Evolutionary conservation across 352 stramenopile genomes (phyloP).

Genomic region (Phytophthora europaea): DNA sequence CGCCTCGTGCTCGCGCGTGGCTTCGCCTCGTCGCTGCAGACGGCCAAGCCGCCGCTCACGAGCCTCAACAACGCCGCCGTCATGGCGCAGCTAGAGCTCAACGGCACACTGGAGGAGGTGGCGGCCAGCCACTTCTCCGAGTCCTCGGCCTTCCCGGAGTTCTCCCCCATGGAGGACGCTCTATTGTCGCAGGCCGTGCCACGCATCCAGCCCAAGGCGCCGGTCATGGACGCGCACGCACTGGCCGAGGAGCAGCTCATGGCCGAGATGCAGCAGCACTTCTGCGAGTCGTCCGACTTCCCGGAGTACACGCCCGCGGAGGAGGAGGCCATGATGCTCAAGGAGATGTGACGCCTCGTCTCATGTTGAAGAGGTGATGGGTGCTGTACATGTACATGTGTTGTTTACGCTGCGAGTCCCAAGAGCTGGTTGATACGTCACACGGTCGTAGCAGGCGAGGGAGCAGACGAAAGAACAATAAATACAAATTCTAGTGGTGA

Average conservation of each 20-base stretch:
- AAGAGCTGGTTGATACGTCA: constrained; percentile 1
- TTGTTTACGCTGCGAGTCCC: neutral
- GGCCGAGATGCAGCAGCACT: constrained; percentile 47
- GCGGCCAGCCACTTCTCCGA: constrained; percentile 68
- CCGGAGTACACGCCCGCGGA: constrained; percentile 56
- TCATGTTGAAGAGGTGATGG: neutral
- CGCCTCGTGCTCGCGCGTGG: constrained; percentile 19
- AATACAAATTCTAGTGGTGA: constrained; percentile 1
- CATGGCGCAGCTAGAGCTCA: constrained; percentile 37
- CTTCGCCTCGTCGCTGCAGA: constrained; percentile 21
- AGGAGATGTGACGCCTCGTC: constrained; percentile 24
- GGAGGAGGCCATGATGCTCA: constrained; percentile 64
- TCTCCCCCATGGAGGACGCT: constrained; percentile 63
- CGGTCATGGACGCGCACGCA: constrained; percentile 34
- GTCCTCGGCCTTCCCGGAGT: constrained; percentile 73
- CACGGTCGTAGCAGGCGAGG: constrained; percentile 8
- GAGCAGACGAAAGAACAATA: constrained; percentile 1
- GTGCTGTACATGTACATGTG: neutral
- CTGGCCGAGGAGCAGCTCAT: constrained; percentile 52
- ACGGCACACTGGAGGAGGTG: constrained; percentile 60
- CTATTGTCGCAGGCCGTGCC: constrained; percentile 50
- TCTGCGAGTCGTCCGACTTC: constrained; percentile 77
- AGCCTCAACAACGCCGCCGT: constrained; percentile 41
- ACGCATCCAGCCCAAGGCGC: constrained; percentile 11
- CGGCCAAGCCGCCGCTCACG: constrained; percentile 25